phyloP scores from a whole-genome alignment of 176 grass and related monocot species.

The barley (Hordeum vulgare) region MorexV3_pseudomolecules_assembly NC_058524.1:199085524-199086023 shows the following conservation, averaged over 20 bases:
- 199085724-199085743: slow-evolving; percentile 61
- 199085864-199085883: slow-evolving; percentile 38
- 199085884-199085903: slow-evolving; percentile 24
- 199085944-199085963: slow-evolving; percentile 2
- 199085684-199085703: slow-evolving; percentile 78
- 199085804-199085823: slow-evolving; percentile 43
- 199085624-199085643: not conserved
- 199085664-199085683: not conserved
- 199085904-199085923: slow-evolving; percentile 19
- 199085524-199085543: not conserved
- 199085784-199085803: not conserved
- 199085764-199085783: slow-evolving; percentile 58
- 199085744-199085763: slow-evolving; percentile 36
- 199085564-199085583: slow-evolving; percentile 5
- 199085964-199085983: not conserved
- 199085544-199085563: not conserved
- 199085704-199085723: slow-evolving; percentile 46
- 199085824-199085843: slow-evolving; percentile 36
- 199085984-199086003: not conserved
- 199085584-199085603: not conserved
- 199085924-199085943: not conserved
- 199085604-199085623: not conserved
- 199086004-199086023: not conserved
- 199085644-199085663: not conserved
- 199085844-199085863: slow-evolving; percentile 23